Evolutionary conservation across 495 filamentous ascomycete genomes (phyloP).

Genomic region (Aspergillus conjunctus): DNA sequence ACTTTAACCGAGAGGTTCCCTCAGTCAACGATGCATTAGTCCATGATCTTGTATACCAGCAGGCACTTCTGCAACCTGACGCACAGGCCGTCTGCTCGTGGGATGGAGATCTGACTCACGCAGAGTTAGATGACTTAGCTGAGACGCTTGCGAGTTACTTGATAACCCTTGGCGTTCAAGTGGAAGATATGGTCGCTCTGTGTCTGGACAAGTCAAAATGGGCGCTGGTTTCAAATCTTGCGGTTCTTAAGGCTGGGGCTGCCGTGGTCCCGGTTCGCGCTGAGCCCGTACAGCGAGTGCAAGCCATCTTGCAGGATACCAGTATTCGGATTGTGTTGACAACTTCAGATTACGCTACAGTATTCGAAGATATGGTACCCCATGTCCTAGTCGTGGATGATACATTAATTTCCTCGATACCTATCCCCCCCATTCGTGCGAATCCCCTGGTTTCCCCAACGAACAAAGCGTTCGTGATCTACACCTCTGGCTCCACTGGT

Average conservation of each 20-base stretch:
- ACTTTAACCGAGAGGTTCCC: background rate
- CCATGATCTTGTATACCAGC: constrained; percentile 1
- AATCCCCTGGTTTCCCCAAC: background rate
- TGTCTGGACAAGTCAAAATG: constrained; percentile 54
- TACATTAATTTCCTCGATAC: constrained; percentile 2
- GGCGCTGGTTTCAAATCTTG: constrained; percentile 42
- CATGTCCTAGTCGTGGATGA: constrained; percentile 12
- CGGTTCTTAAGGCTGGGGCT: constrained; percentile 39
- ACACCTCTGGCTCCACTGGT: constrained; percentile 42
- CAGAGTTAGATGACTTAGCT: constrained; percentile 35
- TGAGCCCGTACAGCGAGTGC: constrained; percentile 32
- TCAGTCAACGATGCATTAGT: background rate
- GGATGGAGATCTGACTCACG: constrained; percentile 41
- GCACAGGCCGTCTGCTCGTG: constrained; percentile 34
- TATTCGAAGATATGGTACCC: constrained; percentile 7
- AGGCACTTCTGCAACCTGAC: background rate
- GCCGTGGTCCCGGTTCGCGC: constrained; percentile 29
- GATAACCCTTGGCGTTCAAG: constrained; percentile 30
- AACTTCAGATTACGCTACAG: constrained; percentile 13
- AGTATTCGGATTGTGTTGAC: constrained; percentile 29
- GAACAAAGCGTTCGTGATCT: constrained; percentile 29
- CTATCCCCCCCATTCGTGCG: background rate
- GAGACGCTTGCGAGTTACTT: constrained; percentile 36
- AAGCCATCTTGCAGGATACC: constrained; percentile 32
- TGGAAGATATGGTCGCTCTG: constrained; percentile 51